These are phyloP conservation scores for Cetraspora pellucida DNA, from an alignment of 192 early-diverging fungal species.

Conservation along the genomic window DNA sequence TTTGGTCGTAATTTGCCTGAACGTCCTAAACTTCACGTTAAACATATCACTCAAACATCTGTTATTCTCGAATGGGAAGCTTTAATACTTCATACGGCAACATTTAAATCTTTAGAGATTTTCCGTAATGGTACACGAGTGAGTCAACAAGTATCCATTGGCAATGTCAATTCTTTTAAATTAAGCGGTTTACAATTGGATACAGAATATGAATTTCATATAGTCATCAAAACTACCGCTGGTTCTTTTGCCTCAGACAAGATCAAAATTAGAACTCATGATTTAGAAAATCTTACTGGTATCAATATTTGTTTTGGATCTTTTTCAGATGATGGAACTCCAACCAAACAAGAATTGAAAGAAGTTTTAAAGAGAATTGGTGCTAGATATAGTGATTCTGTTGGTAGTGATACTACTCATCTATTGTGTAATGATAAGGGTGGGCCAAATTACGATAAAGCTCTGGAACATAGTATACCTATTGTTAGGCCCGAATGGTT, in stretches of 20 bases:
- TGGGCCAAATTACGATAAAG: slow-evolving; percentile 86
- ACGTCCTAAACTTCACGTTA: slow-evolving; percentile 75
- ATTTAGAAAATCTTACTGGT: slow-evolving; percentile 96
- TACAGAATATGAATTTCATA: slow-evolving; percentile 86
- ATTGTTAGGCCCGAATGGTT: slow-evolving; percentile 96
- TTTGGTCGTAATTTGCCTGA: slow-evolving; percentile 83
- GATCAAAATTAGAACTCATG: slow-evolving; percentile 80
- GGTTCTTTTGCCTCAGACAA: slow-evolving; percentile 80
- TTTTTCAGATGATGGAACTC: slow-evolving; percentile 62
- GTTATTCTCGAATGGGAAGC: slow-evolving; percentile 91
- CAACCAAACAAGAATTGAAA: slow-evolving; percentile 76
- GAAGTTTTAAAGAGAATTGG: slow-evolving; percentile 78
- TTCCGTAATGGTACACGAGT: slow-evolving; percentile 87
- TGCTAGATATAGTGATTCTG: slow-evolving; percentile 82
- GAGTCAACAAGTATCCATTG: slow-evolving; percentile 59
- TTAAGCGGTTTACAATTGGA: slow-evolving; percentile 88
- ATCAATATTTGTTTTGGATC: slow-evolving; percentile 94
- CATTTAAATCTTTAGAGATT: slow-evolving; percentile 84
- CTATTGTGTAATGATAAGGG: slow-evolving; percentile 82
- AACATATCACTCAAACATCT: slow-evolving; percentile 83
- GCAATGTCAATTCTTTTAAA: slow-evolving; percentile 62
- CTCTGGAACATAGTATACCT: slow-evolving; percentile 89
- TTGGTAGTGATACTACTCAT: slow-evolving; percentile 90
- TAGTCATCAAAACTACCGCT: slow-evolving; percentile 92
- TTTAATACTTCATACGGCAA: slow-evolving; percentile 78